These are phyloP conservation scores for Hypomontagnella monticulosa DNA, from an alignment of 495 filamentous ascomycete genomes.

Conservation along the genomic window DNA sequence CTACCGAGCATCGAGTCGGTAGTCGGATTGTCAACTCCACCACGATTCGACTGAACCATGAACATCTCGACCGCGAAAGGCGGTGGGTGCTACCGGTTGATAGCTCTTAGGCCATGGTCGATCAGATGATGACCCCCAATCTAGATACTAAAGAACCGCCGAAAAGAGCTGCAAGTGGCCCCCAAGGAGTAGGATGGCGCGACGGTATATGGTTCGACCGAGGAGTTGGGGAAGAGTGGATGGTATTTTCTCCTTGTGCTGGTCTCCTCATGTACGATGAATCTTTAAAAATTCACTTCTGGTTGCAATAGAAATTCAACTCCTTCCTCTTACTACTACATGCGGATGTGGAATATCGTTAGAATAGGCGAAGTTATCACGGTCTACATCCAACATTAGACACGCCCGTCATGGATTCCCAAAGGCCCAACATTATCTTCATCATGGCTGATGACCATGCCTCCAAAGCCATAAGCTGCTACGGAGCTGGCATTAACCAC, in stretches of 20 bases:
- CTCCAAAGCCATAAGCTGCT: constrained; percentile 53
- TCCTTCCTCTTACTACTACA: neutral
- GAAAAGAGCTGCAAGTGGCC: neutral
- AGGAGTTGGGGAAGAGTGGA: neutral
- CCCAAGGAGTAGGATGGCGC: neutral
- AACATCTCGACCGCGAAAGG: neutral
- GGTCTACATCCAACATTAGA: neutral
- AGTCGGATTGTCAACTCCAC: constrained; percentile 9
- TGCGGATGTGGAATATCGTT: neutral
- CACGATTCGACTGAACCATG: neutral
- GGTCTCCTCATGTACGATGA: neutral
- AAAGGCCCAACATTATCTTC: constrained; percentile 55
- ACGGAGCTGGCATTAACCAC: constrained; percentile 55
- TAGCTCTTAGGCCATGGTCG: neutral
- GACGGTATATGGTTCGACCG: neutral
- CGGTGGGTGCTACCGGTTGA: neutral
- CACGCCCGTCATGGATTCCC: constrained; percentile 11
- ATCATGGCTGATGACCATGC: constrained; percentile 62
- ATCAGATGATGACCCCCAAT: neutral
- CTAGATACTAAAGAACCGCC: neutral
- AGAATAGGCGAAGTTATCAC: neutral
- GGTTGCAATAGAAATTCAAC: neutral
- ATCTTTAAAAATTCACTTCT: neutral
- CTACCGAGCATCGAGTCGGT: constrained; percentile 10
- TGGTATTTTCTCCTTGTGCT: neutral